Percentiles rank a stretch among this genome's conserved stretches.
Conservation (phyloP, 306 rosid genomes). For the Neltuma alba region DNA sequence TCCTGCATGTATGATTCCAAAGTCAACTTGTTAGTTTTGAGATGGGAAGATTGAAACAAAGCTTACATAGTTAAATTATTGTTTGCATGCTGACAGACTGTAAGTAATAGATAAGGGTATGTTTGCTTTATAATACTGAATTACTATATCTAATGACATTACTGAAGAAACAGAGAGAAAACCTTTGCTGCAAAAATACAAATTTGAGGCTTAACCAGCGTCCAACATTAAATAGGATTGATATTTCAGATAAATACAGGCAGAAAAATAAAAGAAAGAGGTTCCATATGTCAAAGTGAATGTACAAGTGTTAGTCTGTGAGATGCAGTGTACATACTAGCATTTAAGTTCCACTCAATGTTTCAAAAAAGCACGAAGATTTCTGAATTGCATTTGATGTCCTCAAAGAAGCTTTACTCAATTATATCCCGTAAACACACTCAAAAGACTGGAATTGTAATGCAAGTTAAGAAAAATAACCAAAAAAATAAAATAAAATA, state of each 20-base stretch:
- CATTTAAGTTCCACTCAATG: not conserved
- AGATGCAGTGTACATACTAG: not conserved
- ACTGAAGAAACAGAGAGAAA: not conserved
- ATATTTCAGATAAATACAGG: not conserved
- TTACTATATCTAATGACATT: not conserved
- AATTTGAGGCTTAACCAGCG: not conserved
- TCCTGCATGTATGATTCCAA: slow-evolving; percentile 43
- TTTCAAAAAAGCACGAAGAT: not conserved
- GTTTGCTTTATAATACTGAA: not conserved
- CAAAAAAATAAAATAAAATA: not conserved
- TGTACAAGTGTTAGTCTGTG: not conserved
- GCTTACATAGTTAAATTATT: not conserved
- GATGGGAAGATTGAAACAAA: not conserved
- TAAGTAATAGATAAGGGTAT: not conserved
- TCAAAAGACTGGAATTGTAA: not conserved
- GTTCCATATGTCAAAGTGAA: not conserved
- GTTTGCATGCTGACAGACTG: not conserved
- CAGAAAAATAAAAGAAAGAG: not conserved
- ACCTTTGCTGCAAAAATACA: not conserved
- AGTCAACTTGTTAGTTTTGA: slow-evolving; percentile 18
- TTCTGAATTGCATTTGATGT: not conserved
- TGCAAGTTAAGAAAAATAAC: not conserved
- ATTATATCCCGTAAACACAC: not conserved
- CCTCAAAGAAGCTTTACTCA: not conserved
- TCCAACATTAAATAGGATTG: not conserved